Base-by-base conservation (phyloP, 495 filamentous ascomycete species). In the Acidiella bohemica region DNA sequence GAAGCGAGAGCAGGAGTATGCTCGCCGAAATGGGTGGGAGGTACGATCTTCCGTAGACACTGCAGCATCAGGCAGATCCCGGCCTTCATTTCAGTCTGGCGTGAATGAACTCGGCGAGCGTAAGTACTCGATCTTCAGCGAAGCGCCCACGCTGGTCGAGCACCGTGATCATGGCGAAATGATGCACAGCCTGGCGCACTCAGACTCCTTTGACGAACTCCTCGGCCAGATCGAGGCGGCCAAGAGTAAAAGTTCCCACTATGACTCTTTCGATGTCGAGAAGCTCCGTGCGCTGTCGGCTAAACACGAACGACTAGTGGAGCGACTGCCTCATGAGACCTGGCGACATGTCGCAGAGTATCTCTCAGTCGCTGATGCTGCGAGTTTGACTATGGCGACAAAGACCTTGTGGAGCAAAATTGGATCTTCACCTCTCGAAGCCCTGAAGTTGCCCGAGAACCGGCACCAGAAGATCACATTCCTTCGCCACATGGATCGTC, bases 311-410 rank as follows among this genome's bases (percentile, higher is more conserved):
- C 49, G 49, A 1, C 50, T 61, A 13, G 59, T 75, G 13, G 61
- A 59, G 7, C 68, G 58, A 14, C 49, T 74, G 5, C 51, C 68
- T 1, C 27, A 56, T 5, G 49, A 53, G 5, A 41, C 72, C 16
- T 76, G 71, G 72, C 45, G 46, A 0, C 24, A 36, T 0, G 61
- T 74, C 20, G 53, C 62, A 8, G 40, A 33, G 3, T 66, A 58
- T 31, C 54, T 74, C 5, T 46, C 59, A 16, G 63, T 61, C 7
- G 52, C 57, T 4, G 67, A 70, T 34, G 55, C 58, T 10, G 71
- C 69, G 11, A 56, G 53, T 44, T 61, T 75, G 12, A 61, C 67
- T 9, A 48, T 71, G 17, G 48, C 71, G 20, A 67, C 53, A 44
- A 67, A 63, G 32, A 63, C 59, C 3, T 51, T 75, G n/a, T 53